Evolutionary conservation across 2,329 filamentous ascomycete species (phyloP), one percentile per base, ranked within the genome.

Genomic region (Trichophaea hybrida): DNA sequence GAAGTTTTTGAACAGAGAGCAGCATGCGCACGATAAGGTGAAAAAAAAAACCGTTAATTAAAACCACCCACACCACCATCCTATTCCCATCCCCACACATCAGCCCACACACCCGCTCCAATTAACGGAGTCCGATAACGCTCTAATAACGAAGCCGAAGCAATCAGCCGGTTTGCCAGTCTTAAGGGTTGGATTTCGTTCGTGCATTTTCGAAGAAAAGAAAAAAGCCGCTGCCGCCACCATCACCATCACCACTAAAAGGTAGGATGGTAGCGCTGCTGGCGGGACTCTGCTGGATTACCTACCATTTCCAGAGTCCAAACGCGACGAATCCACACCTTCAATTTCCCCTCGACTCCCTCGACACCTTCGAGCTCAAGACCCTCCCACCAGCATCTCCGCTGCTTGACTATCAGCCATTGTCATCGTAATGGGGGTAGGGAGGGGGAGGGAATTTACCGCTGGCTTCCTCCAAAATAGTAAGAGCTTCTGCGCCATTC

Each of bases 381-480:
- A 31, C 93, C 93, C 72, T 98, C 93, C 93, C 93, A 98, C 93
- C 93, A 98, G 77, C 93, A 98, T 72, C 93, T 81, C 62, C 93
- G 78, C 67, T 69, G 49, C 56, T 62, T 32, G 24, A 57, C 10
- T 15, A 35, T 38, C 31, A 54, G 51, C 35, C 12, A 35, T 13
- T 54, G 31, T 12, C 51, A 54, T 34, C 8, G 13, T 24, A 17
- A 13, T 51, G 12, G 10, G 35, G 31, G n/a, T n/a, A n/a, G 13
- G 13, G 5, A 35, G 2, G 2, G 40, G 49, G 35, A 46, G n/a
- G 50, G 60, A 58, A 40, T 37, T 43, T 68, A 69, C 67, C 12
- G 93, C 93, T 13, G 93, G 93, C 74, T 98, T 98, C 66, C 93
- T 82, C 93, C 93, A 98, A 76, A 98, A 98, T 2, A 98, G 79